Percentiles rank a stretch among this genome's conserved stretches.
phyloP scores from a whole-genome alignment of 2,329 filamentous ascomycete genomes.

The Cytospora schulzeri region DNA sequence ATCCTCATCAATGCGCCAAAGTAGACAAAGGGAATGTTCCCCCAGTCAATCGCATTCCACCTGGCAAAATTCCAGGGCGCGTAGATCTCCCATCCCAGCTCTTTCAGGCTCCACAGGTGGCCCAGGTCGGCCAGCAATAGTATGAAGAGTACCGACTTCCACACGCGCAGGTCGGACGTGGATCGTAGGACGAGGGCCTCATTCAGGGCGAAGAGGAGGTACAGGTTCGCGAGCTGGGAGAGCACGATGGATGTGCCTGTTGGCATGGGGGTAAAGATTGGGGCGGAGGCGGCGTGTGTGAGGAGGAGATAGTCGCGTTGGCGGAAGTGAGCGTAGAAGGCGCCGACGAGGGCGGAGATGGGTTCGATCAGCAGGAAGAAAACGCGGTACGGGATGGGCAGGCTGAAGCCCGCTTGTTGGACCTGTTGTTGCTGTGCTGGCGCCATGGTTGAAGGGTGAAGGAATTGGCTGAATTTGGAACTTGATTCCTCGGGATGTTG shows the following conservation, averaged over 20 bases:
- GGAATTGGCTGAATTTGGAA: neutral
- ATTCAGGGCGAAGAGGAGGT: conserved; percentile 75
- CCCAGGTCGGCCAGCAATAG: conserved; percentile 76
- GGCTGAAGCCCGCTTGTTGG: conserved; percentile 40
- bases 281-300: conserved; percentile 58
- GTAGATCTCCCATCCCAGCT: conserved; percentile 63
- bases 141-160: conserved; percentile 66
- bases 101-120: conserved; percentile 68
- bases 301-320: conserved; percentile 63
- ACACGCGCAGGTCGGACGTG: conserved; percentile 69
- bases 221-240: conserved; percentile 77
- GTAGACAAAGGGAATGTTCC: conserved; percentile 72
- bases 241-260: conserved; percentile 66
- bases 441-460: conserved; percentile 10
- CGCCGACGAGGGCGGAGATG: conserved; percentile 54
- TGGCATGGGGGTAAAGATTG: conserved; percentile 49
- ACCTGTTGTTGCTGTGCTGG: conserved; percentile 12
- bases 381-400: conserved; percentile 65
- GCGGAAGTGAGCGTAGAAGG: conserved; percentile 53
- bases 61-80: conserved; percentile 52
- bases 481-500: neutral
- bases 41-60: conserved; percentile 71
- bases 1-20: conserved; percentile 61
- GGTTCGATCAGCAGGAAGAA: conserved; percentile 78
- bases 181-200: conserved; percentile 74